Base-by-base conservation (phyloP, 2,329 filamentous ascomycete genomes). In the Fusarium protoensiforme region DNA sequence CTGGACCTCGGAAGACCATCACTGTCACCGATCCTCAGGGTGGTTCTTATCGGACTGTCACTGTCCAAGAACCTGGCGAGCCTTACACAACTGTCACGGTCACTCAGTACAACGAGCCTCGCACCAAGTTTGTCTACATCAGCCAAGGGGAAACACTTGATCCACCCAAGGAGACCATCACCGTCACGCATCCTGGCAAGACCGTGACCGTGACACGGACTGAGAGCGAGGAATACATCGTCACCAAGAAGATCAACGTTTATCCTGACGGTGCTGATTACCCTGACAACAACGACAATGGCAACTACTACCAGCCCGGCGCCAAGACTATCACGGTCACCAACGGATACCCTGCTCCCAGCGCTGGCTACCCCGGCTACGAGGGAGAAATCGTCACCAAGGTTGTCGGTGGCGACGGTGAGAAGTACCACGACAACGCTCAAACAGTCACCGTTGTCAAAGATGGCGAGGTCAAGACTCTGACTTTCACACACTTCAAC, bases 131-230 rank as follows among this genome's bases (percentile, higher is more conserved):
- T 38, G 72, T 75, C 8, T 76, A 76, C 53, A 57, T 76, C 38
- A 76, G 72, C 39, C 60, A 76, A 7, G 74, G 74, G n/a, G 65
- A 64, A 38, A 62, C 61, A 8, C 35, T 72, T 46, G 36, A 73
- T 43, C 65, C 72, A 10, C 65, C 70, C 29, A 71, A 67, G 35
- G 71, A 80, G 56, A 82, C 80, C 20, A 69, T 81, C 9, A 80
- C 77, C 3, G 64, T 78, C 22, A 80, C 78, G 9, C 27, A 71
- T 8, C 62, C 74, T 11, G 77, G 73, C 7, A 61, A 75, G 33
- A 79, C 71, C 11, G 62, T 80, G n/a, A 76, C 76, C 18, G 68
- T 77, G 9, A 78, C 75, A 27, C 35, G 67, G 39, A 78, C 71
- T 29, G 64, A 77, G 57, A 67, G 18, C 54, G 66, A 65, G 54